These are phyloP conservation scores for Mycena albidolilacea DNA, from an alignment of 768 basidiomycete genomes.

Conservation along the genomic window DNA sequence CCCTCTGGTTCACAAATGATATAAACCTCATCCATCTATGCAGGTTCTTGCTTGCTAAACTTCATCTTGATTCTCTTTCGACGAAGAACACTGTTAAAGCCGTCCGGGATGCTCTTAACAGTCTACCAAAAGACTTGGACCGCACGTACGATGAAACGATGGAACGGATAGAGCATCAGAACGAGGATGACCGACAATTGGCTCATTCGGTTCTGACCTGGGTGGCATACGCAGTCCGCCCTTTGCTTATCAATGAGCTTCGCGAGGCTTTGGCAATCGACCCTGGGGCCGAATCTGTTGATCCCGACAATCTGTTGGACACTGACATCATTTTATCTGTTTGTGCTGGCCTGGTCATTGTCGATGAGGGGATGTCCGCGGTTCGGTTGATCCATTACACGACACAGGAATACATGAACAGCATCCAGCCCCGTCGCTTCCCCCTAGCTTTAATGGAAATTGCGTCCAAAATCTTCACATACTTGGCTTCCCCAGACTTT, in stretches of 20 bases:
- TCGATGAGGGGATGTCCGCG: constrained; percentile 5
- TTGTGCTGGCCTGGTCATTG: constrained; percentile 14
- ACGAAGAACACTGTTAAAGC: constrained; percentile 6
- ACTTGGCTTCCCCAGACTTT: constrained; percentile 5
- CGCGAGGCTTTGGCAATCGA: constrained; percentile 19
- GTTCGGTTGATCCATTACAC: constrained; percentile 18
- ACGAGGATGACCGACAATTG: constrained; percentile 10
- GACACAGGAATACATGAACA: constrained; percentile 4
- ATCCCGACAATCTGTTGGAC: constrained; percentile 18
- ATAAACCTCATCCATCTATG: not conserved
- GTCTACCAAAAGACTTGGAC: constrained; percentile 8
- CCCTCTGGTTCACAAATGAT: not conserved
- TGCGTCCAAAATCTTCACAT: constrained; percentile 8
- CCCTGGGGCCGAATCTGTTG: constrained; percentile 1
- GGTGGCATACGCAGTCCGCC: constrained; percentile 8
- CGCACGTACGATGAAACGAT: constrained; percentile 1
- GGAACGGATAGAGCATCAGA: not conserved
- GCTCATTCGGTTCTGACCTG: not conserved
- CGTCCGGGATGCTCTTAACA: not conserved
- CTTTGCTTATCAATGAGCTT: constrained; percentile 5
- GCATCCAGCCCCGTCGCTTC: not conserved
- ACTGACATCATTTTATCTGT: constrained; percentile 11
- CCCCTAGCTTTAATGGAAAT: not conserved
- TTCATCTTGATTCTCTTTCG: constrained; percentile 2
- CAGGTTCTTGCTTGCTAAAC: constrained; percentile 28